Percentiles rank a stretch among this genome's conserved stretches.
phyloP scores from a whole-genome alignment of 805 yeast species.

The Geotrichum ghanense region DNA sequence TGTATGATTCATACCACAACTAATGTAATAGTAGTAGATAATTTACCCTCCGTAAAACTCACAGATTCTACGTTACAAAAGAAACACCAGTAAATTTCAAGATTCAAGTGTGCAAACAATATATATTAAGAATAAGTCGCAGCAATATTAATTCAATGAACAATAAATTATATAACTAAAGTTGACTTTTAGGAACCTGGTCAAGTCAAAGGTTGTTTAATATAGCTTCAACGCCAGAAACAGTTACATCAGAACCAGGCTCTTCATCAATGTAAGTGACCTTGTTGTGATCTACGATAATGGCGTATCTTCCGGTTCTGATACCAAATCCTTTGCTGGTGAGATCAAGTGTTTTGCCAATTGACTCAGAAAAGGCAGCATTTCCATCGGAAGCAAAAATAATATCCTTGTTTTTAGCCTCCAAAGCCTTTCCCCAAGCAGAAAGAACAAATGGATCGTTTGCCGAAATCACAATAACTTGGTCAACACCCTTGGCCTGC shows the following conservation, averaged over 20 bases:
- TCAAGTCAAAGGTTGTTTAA: slow-evolving; percentile 26
- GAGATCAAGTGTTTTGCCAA: slow-evolving; percentile 49
- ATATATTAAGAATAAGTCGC: too few relatives aligned
- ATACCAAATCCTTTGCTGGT: slow-evolving; percentile 42
- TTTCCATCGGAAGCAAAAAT: slow-evolving; percentile 59
- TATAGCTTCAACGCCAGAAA: slow-evolving; percentile 37
- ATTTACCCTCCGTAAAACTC: too few relatives aligned
- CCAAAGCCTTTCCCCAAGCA: slow-evolving; percentile 51
- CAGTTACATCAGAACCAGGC: slow-evolving; percentile 32
- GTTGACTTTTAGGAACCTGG: too few relatives aligned
- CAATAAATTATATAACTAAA: too few relatives aligned
- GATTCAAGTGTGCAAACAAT: too few relatives aligned
- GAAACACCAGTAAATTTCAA: too few relatives aligned
- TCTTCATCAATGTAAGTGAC: slow-evolving; percentile 42
- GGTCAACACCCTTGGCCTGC: slow-evolving; percentile 49
- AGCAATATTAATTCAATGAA: too few relatives aligned
- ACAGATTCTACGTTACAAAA: too few relatives aligned
- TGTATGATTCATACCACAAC: too few relatives aligned
- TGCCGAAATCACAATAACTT: slow-evolving; percentile 49
- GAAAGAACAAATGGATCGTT: slow-evolving; percentile 62
- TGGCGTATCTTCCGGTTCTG: slow-evolving; percentile 63
- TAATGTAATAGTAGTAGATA: too few relatives aligned
- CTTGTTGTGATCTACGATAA: slow-evolving; percentile 49
- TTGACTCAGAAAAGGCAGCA: slow-evolving; percentile 43
- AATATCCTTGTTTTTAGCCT: slow-evolving; percentile 2